Evolutionary conservation across 179 eudicot species (phyloP), one percentile per base, ranked within the genome.

Genomic region (Corrigiola litoralis): DNA sequence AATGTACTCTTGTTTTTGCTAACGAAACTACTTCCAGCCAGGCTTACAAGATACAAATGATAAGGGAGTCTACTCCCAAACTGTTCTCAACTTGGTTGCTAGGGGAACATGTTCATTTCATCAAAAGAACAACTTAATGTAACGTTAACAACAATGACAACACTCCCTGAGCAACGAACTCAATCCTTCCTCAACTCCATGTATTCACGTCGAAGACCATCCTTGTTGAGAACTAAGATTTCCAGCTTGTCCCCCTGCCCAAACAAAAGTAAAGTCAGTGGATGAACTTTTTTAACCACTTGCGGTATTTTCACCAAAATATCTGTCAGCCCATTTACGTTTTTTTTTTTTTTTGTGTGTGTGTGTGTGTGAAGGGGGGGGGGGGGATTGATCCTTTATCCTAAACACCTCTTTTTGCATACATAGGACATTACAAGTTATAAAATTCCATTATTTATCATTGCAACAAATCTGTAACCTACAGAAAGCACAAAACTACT

Each of bases 181-280:
- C 76, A 91, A 60, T 91, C 97, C 71, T 69, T 81, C 81, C 96
- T 77, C 65, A 91, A 90, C 0, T 88, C 88, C 89, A 86, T 83
- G 84, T 62, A 84, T 53, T 91, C 94, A 2, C 76, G 76, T 18
- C 81, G 94, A 42, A 79, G 63, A 17, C 96, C 96, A 28, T 73
- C 79, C 46, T 78, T 75, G 75, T 86, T 91, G 65, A 88, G 60
- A 54, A 90, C 72, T 13, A 90, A 72, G 8, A 90, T 72, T 68
- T 90, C 97, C 73, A 90, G 82, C 73, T 83, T 86, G 84, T 90
- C 97, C 62, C 92, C 97, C 97, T 90, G 88, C 37, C 58, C 44
- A 42, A 65, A 57, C 28, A 58, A 59, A 52, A 51, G 18, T 4
- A 57, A 1, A 52, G 6, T 51, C 59, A 44, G 58, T 38, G 25